Evolutionary conservation across 139 green algal genomes (phyloP).

Genomic region (Trebouxia sp.): DNA sequence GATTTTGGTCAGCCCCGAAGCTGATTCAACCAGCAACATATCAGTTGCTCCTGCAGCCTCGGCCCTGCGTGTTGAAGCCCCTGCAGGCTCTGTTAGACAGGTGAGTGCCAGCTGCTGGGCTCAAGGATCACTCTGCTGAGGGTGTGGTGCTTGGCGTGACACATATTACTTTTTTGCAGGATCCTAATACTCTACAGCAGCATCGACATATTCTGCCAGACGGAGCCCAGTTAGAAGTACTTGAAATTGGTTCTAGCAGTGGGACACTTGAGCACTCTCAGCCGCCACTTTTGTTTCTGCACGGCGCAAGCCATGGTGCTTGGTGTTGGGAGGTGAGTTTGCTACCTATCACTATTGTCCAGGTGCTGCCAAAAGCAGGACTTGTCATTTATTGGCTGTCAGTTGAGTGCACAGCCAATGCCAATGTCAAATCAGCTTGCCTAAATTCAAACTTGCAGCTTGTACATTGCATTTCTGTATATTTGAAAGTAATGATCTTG

Average conservation of each 20-base stretch:
- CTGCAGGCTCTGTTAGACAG: not conserved
- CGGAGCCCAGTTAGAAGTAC: not conserved
- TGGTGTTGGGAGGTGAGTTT: constrained; percentile 77
- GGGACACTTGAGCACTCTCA: not conserved
- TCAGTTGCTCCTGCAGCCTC: not conserved
- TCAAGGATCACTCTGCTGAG: not conserved
- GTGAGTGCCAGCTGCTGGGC: not conserved
- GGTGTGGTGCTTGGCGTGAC: not conserved
- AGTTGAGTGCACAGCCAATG: not conserved
- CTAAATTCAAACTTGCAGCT: not conserved
- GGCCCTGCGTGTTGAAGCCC: not conserved
- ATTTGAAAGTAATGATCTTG: no score
- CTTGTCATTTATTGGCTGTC: no score
- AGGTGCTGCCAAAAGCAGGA: no score
- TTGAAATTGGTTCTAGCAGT: not conserved
- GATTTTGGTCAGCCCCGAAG: no score
- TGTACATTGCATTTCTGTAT: no score
- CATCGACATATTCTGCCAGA: not conserved
- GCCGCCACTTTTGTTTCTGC: constrained; percentile 81
- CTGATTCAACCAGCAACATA: not conserved
- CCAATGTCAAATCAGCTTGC: not conserved
- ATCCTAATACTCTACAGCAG: not conserved
- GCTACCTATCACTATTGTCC: not conserved
- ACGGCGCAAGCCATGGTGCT: constrained; percentile 86
- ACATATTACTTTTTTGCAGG: not conserved